Percentiles rank a stretch among this genome's conserved stretches.
Conservation (phyloP, 2,329 filamentous ascomycete species). For the Paraconiothyrium brasiliense region DNA sequence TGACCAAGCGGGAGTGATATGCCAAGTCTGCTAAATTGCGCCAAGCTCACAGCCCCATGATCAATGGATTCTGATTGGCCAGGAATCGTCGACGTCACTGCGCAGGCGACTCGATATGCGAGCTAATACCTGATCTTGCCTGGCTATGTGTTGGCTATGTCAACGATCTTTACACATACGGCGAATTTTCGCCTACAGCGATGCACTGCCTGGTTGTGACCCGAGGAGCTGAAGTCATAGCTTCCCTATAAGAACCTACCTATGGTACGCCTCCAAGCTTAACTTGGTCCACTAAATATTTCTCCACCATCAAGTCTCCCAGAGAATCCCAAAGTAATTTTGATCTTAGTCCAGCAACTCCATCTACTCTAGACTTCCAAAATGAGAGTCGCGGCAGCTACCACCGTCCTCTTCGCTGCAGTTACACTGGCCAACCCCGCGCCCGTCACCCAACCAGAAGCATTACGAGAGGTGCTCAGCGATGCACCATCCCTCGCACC, state of each 20-base stretch:
- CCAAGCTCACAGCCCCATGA: conserved; percentile 25
- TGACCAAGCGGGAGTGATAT: conserved; percentile 2
- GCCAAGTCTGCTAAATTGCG: conserved; percentile 29
- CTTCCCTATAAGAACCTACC: not conserved
- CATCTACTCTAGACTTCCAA: conserved; percentile 8
- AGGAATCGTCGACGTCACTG: conserved; percentile 9
- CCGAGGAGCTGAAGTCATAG: conserved; percentile 3
- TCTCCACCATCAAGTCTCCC: not conserved
- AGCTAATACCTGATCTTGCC: conserved; percentile 1
- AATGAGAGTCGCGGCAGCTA: conserved; percentile 39
- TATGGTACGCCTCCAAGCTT: too few species aligned
- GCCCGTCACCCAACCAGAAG: conserved; percentile 29
- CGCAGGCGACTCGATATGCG: not conserved
- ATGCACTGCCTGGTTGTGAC: not conserved
- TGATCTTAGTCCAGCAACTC: too few species aligned
- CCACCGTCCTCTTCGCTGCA: conserved; percentile 35
- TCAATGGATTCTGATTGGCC: conserved; percentile 15
- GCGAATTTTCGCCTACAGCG: not conserved
- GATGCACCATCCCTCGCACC: conserved; percentile 17
- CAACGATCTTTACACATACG: not conserved
- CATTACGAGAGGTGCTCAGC: conserved; percentile 11
- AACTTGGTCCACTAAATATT: not conserved
- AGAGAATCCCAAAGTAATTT: not conserved
- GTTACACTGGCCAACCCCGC: conserved; percentile 41
- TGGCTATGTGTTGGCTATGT: not conserved